Evolutionary conservation across 208 protist species (phyloP).

Genomic region (Leishmania braziliensis): DNA sequence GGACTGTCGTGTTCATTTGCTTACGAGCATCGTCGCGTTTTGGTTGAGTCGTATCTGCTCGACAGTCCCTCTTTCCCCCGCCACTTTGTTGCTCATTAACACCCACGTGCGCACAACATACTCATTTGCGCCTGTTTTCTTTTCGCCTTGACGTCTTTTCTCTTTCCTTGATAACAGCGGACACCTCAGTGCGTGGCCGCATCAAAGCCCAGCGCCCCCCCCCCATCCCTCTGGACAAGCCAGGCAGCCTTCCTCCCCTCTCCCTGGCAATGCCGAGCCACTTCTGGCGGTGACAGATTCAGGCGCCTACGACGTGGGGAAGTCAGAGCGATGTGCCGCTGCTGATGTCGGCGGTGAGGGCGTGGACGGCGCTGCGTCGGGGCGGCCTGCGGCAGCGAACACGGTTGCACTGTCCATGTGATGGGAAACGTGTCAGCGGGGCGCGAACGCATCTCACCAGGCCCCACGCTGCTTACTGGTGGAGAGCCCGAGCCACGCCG

Average conservation of each 20-base stretch:
- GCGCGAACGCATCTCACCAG: neutral
- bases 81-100: neutral
- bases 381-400: neutral
- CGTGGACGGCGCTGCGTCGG: neutral
- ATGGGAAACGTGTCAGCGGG: neutral
- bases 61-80: neutral
- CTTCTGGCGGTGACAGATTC: neutral
- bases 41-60: neutral
- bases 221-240: neutral
- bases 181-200: no score
- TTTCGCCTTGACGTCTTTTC: neutral
- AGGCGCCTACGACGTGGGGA: neutral
- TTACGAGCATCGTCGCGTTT: neutral
- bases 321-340: neutral
- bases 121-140: neutral
- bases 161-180: no score
- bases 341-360: neutral
- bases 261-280: neutral
- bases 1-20: neutral
- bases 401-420: neutral
- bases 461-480: neutral
- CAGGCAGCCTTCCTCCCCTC: neutral
- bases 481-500: neutral
- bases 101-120: neutral
- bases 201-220: no score